A percentile compares a stretch with the other conserved stretches of the same genome.
phyloP scores from a whole-genome alignment of 805 yeast genomes.

The Yarrowia hollandica region DNA sequence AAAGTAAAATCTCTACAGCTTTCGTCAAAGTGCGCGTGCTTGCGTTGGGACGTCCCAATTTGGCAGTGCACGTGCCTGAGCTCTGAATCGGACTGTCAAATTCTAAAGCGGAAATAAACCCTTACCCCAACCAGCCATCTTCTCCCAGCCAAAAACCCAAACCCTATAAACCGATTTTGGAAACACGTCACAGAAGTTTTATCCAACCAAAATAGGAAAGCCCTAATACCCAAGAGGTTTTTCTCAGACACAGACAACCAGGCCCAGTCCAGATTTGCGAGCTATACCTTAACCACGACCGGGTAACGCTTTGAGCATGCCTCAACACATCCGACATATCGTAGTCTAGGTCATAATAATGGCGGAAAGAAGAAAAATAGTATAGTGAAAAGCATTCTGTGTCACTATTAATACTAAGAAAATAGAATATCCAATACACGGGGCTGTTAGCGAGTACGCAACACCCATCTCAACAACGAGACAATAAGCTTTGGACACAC shows the following conservation, averaged over 20 bases:
- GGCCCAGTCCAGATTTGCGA: too few relatives aligned
- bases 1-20: slow-evolving; percentile 25
- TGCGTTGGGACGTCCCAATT: slow-evolving; percentile 28
- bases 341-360: neutral
- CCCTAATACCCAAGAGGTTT: slow-evolving; percentile 1
- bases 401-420: too few relatives aligned
- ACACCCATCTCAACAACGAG: neutral
- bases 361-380: too few relatives aligned
- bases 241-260: too few relatives aligned
- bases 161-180: neutral
- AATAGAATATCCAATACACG: too few relatives aligned
- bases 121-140: neutral
- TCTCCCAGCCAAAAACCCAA: neutral
- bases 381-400: too few relatives aligned
- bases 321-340: neutral
- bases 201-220: neutral
- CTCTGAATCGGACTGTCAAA: slow-evolving; percentile 3
- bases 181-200: neutral
- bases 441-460: too few relatives aligned
- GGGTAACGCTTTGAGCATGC: neutral
- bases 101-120: slow-evolving; percentile 1
- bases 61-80: slow-evolving; percentile 23
- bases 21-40: slow-evolving; percentile 24
- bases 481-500: neutral
- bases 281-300: neutral